Percentiles rank a stretch among this genome's conserved stretches.
Conservation (phyloP, 2,329 filamentous ascomycete genomes). For the Aspergillus unguis region DNA sequence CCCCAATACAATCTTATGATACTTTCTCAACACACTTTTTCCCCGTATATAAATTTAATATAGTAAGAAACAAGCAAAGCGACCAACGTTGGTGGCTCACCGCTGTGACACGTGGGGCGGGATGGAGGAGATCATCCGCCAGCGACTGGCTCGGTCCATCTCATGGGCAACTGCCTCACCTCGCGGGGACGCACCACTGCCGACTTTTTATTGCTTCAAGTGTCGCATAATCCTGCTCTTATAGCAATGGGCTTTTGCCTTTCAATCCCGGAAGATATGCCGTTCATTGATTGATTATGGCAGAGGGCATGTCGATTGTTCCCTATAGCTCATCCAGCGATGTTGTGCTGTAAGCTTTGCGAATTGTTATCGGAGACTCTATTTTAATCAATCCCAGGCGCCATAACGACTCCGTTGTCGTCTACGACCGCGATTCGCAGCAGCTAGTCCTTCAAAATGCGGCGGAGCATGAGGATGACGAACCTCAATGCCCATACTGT, state of each 20-base stretch:
- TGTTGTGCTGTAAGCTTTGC: slow-evolving; percentile 42
- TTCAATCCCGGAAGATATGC: slow-evolving; percentile 14
- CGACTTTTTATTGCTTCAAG: background rate
- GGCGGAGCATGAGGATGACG: slow-evolving; percentile 44
- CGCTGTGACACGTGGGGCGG: slow-evolving; percentile 22
- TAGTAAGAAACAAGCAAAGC: slow-evolving; percentile 1
- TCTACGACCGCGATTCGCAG: slow-evolving; percentile 80
- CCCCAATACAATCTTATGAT: slow-evolving; percentile 12
- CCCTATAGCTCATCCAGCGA: slow-evolving; percentile 44
- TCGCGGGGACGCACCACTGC: background rate
- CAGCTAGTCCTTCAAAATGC: slow-evolving; percentile 76
- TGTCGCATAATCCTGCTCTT: background rate
- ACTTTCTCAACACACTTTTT: background rate
- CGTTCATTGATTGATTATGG: slow-evolving; percentile 27
- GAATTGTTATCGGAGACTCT: slow-evolving; percentile 7
- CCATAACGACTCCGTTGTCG: slow-evolving; percentile 86
- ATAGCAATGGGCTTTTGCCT: slow-evolving; percentile 8
- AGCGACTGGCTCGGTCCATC: background rate
- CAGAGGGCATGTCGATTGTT: slow-evolving; percentile 43
- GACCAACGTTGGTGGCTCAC: slow-evolving; percentile 12
- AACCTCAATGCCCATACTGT: slow-evolving; percentile 81
- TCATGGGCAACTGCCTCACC: slow-evolving; percentile 12
- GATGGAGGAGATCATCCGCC: background rate
- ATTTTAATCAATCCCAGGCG: slow-evolving; percentile 57
- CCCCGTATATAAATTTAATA: background rate